Evolutionary conservation across 495 filamentous ascomycete genomes (phyloP).

Genomic region (Lasiosphaeria hispida): DNA sequence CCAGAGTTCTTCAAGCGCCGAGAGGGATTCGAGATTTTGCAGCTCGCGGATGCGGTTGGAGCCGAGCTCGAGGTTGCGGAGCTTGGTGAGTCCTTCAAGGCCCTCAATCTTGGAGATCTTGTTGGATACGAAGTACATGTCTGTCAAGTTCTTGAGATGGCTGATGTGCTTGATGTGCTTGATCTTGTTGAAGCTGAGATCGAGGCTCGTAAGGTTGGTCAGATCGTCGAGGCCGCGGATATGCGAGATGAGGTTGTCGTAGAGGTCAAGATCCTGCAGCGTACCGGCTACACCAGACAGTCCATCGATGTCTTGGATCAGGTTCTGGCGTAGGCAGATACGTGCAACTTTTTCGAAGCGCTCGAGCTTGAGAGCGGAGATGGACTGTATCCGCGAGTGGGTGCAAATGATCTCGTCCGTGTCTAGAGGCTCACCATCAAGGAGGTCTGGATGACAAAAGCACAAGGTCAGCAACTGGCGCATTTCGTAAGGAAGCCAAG

Average conservation of each 20-base stretch:
- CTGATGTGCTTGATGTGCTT: conserved; percentile 92
- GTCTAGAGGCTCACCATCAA: conserved; percentile 50
- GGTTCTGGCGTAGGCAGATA: conserved; percentile 92
- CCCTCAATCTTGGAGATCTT: conserved; percentile 85
- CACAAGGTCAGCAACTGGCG: conserved; percentile 1
- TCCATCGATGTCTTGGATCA: conserved; percentile 73
- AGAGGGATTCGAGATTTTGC: conserved; percentile 76
- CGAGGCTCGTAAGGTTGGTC: conserved; percentile 69
- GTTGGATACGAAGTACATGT: conserved; percentile 94
- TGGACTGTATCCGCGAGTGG: conserved; percentile 77
- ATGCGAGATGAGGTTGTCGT: conserved; percentile 94
- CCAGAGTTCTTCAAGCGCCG: conserved; percentile 82
- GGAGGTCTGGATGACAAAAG: conserved; percentile 42
- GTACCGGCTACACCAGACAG: conserved; percentile 61
- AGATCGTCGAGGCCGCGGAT: conserved; percentile 80
- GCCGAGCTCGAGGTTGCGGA: conserved; percentile 84
- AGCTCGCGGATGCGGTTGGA: conserved; percentile 92
- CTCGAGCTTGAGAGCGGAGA: conserved; percentile 73
- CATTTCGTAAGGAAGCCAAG: neutral
- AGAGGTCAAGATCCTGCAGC: conserved; percentile 85
- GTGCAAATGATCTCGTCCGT: conserved; percentile 84
- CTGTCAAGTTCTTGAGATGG: conserved; percentile 74
- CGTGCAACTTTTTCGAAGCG: conserved; percentile 75
- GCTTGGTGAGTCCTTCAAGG: conserved; percentile 66
- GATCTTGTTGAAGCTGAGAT: conserved; percentile 98